Percentiles rank a stretch among this genome's conserved stretches.
phyloP scores from a whole-genome alignment of 805 yeast species.

The Ogataea saltuana region DNA sequence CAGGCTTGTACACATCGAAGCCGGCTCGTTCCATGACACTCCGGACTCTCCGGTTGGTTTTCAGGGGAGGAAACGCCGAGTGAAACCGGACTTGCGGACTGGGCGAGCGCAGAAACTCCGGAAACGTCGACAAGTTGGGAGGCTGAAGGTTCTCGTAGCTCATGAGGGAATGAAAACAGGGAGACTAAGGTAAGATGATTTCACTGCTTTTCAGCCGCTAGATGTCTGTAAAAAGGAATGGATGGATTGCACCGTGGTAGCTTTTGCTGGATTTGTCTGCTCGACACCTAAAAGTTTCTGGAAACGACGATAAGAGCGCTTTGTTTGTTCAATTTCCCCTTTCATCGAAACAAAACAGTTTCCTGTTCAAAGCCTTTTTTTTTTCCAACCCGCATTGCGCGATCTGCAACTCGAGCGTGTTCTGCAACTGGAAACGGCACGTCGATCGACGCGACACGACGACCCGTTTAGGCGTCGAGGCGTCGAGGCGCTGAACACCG shows the following conservation, averaged over 20 bases:
- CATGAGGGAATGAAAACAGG: constrained; percentile 12
- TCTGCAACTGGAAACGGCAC: constrained; percentile 1
- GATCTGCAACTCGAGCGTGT: constrained; percentile 1
- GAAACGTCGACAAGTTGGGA: constrained; percentile 32
- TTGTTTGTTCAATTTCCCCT: background rate
- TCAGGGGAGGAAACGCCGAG: constrained; percentile 71
- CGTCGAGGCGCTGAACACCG: too few relatives aligned
- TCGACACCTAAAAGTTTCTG: too few relatives aligned
- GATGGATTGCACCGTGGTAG: too few relatives aligned
- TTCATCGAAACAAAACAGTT: background rate
- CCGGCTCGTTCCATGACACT: constrained; percentile 85
- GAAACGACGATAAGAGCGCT: too few relatives aligned
- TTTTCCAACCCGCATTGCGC: background rate
- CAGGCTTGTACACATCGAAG: constrained; percentile 55
- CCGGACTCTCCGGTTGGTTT: constrained; percentile 57
- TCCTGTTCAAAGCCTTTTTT: background rate
- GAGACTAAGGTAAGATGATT: too few relatives aligned
- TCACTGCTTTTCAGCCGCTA: too few relatives aligned
- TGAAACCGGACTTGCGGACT: constrained; percentile 39
- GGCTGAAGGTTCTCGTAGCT: constrained; percentile 19
- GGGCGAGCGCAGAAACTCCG: constrained; percentile 34
- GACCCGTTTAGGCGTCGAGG: background rate
- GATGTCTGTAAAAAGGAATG: too few relatives aligned
- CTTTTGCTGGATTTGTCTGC: too few relatives aligned
- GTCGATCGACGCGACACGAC: constrained; percentile 1